These are phyloP conservation scores for Suillus cothurnatus DNA, from an alignment of 768 basidiomycete genomes.

Conservation along the genomic window DNA sequence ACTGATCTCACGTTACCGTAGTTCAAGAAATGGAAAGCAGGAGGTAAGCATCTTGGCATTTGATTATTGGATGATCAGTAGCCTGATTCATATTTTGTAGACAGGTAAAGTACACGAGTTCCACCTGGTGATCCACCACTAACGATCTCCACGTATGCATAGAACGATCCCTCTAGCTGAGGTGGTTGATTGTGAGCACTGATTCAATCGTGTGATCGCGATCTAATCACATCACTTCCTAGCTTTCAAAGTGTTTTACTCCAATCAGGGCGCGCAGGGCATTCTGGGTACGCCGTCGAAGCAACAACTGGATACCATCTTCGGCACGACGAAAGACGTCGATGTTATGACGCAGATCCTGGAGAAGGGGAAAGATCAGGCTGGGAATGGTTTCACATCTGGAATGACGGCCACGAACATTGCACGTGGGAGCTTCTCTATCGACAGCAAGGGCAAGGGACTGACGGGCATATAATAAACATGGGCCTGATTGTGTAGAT, in stretches of 20 bases:
- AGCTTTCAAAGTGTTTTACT: constrained; percentile 76
- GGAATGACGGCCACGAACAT: constrained; percentile 16
- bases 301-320: constrained; percentile 78
- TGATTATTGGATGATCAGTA: constrained; percentile 12
- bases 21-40: constrained; percentile 80
- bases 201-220: not conserved
- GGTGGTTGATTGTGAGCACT: constrained; percentile 76
- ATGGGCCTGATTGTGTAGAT: not conserved
- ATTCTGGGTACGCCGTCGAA: constrained; percentile 72
- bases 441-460: constrained; percentile 46
- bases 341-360: constrained; percentile 66
- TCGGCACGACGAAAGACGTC: constrained; percentile 63
- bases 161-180: constrained; percentile 72
- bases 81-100: constrained; percentile 38
- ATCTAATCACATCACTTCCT: not conserved
- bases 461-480: constrained; percentile 33
- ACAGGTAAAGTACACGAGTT: constrained; percentile 55
- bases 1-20: constrained; percentile 29
- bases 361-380: constrained; percentile 61
- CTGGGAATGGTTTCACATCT: constrained; percentile 47
- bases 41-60: constrained; percentile 52
- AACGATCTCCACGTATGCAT: constrained; percentile 15
- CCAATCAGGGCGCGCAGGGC: constrained; percentile 79
- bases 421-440: constrained; percentile 35
- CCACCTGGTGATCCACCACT: constrained; percentile 8